Percentiles rank a stretch among this genome's conserved stretches.
phyloP scores from a whole-genome alignment of 169 alveolate genomes.

The Plasmodium relictum region DNA sequence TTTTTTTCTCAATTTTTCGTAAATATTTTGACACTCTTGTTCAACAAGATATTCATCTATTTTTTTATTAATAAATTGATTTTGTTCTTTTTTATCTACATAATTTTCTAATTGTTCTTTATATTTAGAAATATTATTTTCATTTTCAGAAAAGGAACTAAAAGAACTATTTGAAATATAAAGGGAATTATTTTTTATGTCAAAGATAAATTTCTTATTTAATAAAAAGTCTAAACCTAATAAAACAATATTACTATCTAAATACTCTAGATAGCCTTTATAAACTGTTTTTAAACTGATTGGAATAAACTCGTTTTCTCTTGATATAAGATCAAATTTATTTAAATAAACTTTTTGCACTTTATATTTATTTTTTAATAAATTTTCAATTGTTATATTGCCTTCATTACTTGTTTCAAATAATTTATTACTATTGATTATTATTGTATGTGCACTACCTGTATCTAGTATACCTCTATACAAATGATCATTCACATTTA shows the following conservation, averaged over 20 bases:
- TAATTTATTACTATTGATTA: constrained; percentile 6
- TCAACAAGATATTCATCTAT: constrained; percentile 19
- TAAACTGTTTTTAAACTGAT: constrained; percentile 4
- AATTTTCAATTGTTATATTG: constrained; percentile 17
- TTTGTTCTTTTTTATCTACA: background rate
- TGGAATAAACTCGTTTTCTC: background rate
- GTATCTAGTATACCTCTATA: constrained; percentile 63
- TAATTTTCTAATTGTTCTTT: background rate
- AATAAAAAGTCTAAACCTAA: constrained; percentile 54
- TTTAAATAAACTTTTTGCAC: constrained; percentile 5
- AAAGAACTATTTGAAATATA: constrained; percentile 1
- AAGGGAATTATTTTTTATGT: constrained; percentile 20
- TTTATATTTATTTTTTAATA: constrained; percentile 31
- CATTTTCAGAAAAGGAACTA: too few species aligned
- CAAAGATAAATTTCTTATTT: constrained; percentile 38
- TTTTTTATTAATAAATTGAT: background rate
- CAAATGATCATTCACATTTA: constrained; percentile 1
- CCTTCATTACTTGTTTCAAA: background rate
- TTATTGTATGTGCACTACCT: constrained; percentile 25
- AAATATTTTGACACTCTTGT: constrained; percentile 37
- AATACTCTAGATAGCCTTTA: constrained; percentile 13
- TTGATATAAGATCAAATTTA: constrained; percentile 9
- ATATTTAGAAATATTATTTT: background rate
- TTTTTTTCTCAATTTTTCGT: constrained; percentile 33
- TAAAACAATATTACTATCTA: constrained; percentile 26